These are phyloP conservation scores for Hagleromyces aurorensis DNA, from an alignment of 805 yeast genomes.

Conservation along the genomic window DNA sequence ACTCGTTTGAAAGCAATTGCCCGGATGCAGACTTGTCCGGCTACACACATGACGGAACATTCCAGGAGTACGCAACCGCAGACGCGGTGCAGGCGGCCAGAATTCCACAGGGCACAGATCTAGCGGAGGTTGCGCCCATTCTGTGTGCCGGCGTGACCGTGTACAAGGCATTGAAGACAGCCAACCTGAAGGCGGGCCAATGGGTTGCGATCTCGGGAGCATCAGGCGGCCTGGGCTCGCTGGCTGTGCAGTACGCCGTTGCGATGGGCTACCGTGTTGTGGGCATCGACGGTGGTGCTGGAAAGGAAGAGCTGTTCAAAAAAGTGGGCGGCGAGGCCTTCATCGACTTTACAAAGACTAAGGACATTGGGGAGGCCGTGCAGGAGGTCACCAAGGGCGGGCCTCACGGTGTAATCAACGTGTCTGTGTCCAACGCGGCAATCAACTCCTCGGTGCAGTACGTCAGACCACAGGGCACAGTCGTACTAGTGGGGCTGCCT, in stretches of 20 bases:
- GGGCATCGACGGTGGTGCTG: slow-evolving; percentile 66
- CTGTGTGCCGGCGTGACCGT: slow-evolving; percentile 90
- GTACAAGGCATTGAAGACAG: slow-evolving; percentile 81
- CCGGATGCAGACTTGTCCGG: slow-evolving; percentile 68
- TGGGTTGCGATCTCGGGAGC: slow-evolving; percentile 77
- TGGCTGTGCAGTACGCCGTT: slow-evolving; percentile 66
- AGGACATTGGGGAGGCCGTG: slow-evolving; percentile 49
- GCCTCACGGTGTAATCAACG: slow-evolving; percentile 69
- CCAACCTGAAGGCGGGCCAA: slow-evolving; percentile 59
- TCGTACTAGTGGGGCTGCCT: slow-evolving; percentile 70
- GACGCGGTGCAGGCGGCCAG: slow-evolving; percentile 82
- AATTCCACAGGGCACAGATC: slow-evolving; percentile 65
- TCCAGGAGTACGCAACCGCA: slow-evolving; percentile 86
- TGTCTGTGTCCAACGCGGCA: slow-evolving; percentile 65
- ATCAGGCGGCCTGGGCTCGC: slow-evolving; percentile 71
- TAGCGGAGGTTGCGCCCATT: slow-evolving; percentile 72
- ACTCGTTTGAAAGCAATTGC: slow-evolving; percentile 54
- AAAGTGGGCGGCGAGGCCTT: slow-evolving; percentile 60
- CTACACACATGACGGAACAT: slow-evolving; percentile 83
- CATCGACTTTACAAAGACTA: slow-evolving; percentile 49
- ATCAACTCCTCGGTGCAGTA: slow-evolving; percentile 53
- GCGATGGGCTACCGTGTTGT: slow-evolving; percentile 71
- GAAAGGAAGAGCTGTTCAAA: slow-evolving; percentile 46
- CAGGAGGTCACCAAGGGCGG: slow-evolving; percentile 59
- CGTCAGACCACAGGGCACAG: slow-evolving; percentile 61